A percentile compares a stretch with the other conserved stretches of the same genome.
Evolutionary conservation across 2,329 filamentous ascomycete genomes (phyloP).

Genomic region (Fusarium sp.): DNA sequence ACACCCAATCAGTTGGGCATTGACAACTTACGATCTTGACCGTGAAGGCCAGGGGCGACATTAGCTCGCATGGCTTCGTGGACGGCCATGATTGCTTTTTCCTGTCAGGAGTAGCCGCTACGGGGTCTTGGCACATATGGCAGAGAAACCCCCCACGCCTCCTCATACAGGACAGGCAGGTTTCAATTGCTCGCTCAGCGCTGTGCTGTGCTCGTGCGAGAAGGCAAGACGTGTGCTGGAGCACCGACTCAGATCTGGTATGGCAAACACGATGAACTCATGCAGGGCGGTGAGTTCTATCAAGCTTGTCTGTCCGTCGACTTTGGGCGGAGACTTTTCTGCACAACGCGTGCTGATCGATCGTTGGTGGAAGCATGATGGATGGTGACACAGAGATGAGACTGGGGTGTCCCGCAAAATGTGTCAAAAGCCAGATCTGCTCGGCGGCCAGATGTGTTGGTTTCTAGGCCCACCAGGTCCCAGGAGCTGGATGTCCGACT

Average conservation of each 20-base stretch:
- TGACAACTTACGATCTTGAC: slow-evolving; percentile 42
- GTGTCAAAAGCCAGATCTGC: slow-evolving; percentile 48
- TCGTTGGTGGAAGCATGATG: slow-evolving; percentile 39
- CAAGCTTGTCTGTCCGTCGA: slow-evolving; percentile 12
- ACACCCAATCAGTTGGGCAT: slow-evolving; percentile 40
- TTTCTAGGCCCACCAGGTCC: slow-evolving; percentile 33
- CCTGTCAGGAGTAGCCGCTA: slow-evolving; percentile 34
- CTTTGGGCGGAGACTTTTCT: slow-evolving; percentile 27
- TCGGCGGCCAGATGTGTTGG: slow-evolving; percentile 42
- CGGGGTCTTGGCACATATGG: slow-evolving; percentile 33
- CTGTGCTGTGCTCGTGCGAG: slow-evolving; percentile 1
- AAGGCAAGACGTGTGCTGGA: slow-evolving; percentile 7
- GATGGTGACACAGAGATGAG: slow-evolving; percentile 48
- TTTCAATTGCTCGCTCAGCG: slow-evolving; percentile 18
- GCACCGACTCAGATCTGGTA: slow-evolving; percentile 29
- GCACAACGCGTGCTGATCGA: slow-evolving; percentile 29
- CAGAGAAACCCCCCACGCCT: slow-evolving; percentile 34
- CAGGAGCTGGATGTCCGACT: slow-evolving; percentile 32
- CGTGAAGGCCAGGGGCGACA: slow-evolving; percentile 31
- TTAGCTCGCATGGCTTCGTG: slow-evolving; percentile 32
- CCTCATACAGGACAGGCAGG: slow-evolving; percentile 12
- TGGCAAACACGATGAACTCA: slow-evolving; percentile 31
- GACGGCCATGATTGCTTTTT: slow-evolving; percentile 40
- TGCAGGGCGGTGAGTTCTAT: slow-evolving; percentile 33
- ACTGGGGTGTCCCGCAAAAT: slow-evolving; percentile 48